Evolutionary conservation across 2,329 filamentous ascomycete genomes (phyloP).

Genomic region (Fusarium palustre): DNA sequence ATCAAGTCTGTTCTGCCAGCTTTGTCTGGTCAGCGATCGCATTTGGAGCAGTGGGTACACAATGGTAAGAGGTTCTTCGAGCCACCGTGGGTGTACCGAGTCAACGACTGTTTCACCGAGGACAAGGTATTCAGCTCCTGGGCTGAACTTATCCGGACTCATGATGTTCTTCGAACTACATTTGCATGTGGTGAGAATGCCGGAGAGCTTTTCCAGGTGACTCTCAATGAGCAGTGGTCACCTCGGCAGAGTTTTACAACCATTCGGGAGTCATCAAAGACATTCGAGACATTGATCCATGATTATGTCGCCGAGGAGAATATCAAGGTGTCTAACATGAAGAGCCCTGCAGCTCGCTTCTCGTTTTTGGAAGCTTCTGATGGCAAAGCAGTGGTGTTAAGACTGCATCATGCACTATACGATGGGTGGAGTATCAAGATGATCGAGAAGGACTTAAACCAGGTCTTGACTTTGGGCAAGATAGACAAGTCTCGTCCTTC

Average conservation of each 20-base stretch:
- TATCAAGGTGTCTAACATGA: not conserved
- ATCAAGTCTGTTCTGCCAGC: constrained; percentile 9
- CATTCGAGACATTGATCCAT: not conserved
- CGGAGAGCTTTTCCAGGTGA: constrained; percentile 4
- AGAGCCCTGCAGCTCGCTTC: not conserved
- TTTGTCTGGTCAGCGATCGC: constrained; percentile 8
- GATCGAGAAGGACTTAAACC: constrained; percentile 9
- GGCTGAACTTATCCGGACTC: not conserved
- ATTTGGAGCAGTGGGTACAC: constrained; percentile 26
- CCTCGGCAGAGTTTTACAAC: not conserved
- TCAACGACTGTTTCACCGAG: not conserved
- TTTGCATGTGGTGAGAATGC: not conserved
- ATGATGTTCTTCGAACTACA: constrained; percentile 20
- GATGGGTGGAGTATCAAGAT: constrained; percentile 32
- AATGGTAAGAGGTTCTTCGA: constrained; percentile 30
- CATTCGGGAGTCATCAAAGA: not conserved
- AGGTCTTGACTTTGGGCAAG: not conserved
- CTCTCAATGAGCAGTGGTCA: not conserved
- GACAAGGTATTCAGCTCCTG: not conserved
- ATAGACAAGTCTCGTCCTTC: not conserved
- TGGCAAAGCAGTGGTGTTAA: constrained; percentile 17
- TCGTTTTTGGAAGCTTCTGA: constrained; percentile 14
- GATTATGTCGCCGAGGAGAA: constrained; percentile 4
- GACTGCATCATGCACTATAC: constrained; percentile 26
- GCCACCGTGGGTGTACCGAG: constrained; percentile 21